Percentiles rank a stretch among this genome's conserved stretches.
Conservation (phyloP, 805 yeast species). For the Torulaspora gathmanii region DNA sequence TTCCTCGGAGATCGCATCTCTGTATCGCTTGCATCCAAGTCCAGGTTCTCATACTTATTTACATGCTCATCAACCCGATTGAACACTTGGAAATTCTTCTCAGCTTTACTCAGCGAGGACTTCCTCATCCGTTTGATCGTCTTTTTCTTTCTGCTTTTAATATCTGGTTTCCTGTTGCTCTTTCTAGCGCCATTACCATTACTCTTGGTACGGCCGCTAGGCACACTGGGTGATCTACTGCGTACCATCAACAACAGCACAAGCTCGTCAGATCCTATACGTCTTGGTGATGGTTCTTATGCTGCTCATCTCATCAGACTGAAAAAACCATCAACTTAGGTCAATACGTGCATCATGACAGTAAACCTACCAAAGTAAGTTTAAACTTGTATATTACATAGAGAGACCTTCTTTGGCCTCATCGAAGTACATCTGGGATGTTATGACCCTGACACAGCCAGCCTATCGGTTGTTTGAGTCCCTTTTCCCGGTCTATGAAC, state of each 20-base stretch:
- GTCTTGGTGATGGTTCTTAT: not conserved
- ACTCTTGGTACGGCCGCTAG: not conserved
- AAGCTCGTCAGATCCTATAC: not conserved
- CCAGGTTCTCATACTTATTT: slow-evolving; percentile 30
- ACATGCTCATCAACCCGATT: slow-evolving; percentile 23
- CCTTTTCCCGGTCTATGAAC: slow-evolving; percentile 40
- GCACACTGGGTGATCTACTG: slow-evolving; percentile 8
- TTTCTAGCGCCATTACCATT: slow-evolving; percentile 5
- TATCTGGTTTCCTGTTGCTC: slow-evolving; percentile 7
- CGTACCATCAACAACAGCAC: slow-evolving; percentile 6
- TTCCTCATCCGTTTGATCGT: slow-evolving; percentile 28
- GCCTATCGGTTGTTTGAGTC: slow-evolving; percentile 42
- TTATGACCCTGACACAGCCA: slow-evolving; percentile 42
- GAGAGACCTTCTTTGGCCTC: not conserved
- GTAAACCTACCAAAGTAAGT: not conserved
- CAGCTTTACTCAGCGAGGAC: slow-evolving; percentile 32
- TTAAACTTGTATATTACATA: not conserved
- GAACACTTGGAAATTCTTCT: slow-evolving; percentile 30
- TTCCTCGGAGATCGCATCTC: not conserved
- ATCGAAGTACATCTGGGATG: slow-evolving; percentile 29
- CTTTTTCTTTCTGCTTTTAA: slow-evolving; percentile 10
- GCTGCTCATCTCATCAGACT: slow-evolving; percentile 8
- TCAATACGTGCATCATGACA: slow-evolving; percentile 5
- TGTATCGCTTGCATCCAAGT: slow-evolving; percentile 9
- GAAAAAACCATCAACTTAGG: slow-evolving; percentile 1